phyloP scores from a whole-genome alignment of 1,139 yeast genomes.

The Hyphopichia burtonii region DNA sequence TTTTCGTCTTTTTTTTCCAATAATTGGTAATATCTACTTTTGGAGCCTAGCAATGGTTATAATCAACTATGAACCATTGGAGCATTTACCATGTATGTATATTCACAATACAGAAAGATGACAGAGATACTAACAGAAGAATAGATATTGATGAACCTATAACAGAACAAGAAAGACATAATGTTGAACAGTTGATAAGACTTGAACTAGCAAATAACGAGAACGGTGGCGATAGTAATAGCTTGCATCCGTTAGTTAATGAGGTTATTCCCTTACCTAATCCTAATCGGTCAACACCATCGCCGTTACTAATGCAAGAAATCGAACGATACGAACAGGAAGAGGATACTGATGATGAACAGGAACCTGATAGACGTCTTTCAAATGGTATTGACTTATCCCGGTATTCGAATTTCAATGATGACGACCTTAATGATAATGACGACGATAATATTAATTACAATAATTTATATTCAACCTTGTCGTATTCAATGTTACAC shows the following conservation, averaged over 20 bases:
- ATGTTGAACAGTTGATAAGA: constrained; percentile 33
- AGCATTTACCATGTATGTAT: constrained; percentile 31
- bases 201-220: constrained; percentile 17
- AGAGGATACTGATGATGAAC: constrained; percentile 16
- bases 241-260: constrained; percentile 31
- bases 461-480: constrained; percentile 28
- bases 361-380: constrained; percentile 11
- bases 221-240: neutral
- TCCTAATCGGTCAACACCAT: constrained; percentile 6
- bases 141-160: constrained; percentile 28
- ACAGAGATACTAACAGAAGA: constrained; percentile 12
- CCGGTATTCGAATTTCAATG: constrained; percentile 24
- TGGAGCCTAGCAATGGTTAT: constrained; percentile 20
- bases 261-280: constrained; percentile 23
- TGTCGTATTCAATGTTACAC: constrained; percentile 31
- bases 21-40: no score
- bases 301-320: constrained; percentile 22
- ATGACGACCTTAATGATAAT: constrained; percentile 11
- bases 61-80: constrained; percentile 27
- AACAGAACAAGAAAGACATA: constrained; percentile 30
- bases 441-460: constrained; percentile 8
- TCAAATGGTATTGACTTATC: constrained; percentile 28
- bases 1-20: no score
- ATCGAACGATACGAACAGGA: constrained; percentile 33
- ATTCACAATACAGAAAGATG: no score